phyloP scores from a whole-genome alignment of 768 basidiomycete species.

The Coprinopsis sp. region DNA sequence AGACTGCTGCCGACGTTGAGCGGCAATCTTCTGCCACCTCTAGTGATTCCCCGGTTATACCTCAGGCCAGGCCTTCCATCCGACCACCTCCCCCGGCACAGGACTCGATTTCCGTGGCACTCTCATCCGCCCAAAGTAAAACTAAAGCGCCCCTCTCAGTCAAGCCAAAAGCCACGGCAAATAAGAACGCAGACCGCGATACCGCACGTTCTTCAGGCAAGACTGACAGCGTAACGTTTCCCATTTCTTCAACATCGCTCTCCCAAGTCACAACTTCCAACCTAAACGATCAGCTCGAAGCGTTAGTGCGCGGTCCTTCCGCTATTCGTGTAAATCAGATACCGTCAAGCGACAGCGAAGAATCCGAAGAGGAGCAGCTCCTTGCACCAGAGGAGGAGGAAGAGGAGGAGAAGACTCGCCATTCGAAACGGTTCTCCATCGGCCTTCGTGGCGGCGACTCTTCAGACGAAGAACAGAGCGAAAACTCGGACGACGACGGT shows the following conservation, averaged over 20 bases:
- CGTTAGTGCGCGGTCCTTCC: constrained; percentile 36
- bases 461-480: constrained; percentile 24
- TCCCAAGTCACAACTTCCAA: constrained; percentile 6
- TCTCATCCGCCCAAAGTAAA: too few species aligned
- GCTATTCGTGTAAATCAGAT: constrained; percentile 29
- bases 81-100: too few species aligned
- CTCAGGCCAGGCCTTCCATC: too few species aligned
- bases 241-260: too few species aligned
- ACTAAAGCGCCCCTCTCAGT: too few species aligned
- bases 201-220: too few species aligned
- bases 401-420: constrained; percentile 16
- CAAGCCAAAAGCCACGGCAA: too few species aligned
- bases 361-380: constrained; percentile 36
- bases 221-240: too few species aligned
- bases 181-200: too few species aligned
- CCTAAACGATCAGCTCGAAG: constrained; percentile 29
- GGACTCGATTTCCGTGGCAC: too few species aligned
- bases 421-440: background rate
- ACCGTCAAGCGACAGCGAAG: constrained; percentile 35
- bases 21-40: background rate
- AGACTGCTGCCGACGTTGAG: background rate
- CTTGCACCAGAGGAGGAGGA: constrained; percentile 33
- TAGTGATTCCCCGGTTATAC: too few species aligned
- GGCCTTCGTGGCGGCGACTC: constrained; percentile 13
- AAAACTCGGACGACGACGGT: background rate